Percentiles rank a stretch among this genome's conserved stretches.
phyloP scores from a whole-genome alignment of 305 asterid genomes.

The Solanum hybrid region DNA sequence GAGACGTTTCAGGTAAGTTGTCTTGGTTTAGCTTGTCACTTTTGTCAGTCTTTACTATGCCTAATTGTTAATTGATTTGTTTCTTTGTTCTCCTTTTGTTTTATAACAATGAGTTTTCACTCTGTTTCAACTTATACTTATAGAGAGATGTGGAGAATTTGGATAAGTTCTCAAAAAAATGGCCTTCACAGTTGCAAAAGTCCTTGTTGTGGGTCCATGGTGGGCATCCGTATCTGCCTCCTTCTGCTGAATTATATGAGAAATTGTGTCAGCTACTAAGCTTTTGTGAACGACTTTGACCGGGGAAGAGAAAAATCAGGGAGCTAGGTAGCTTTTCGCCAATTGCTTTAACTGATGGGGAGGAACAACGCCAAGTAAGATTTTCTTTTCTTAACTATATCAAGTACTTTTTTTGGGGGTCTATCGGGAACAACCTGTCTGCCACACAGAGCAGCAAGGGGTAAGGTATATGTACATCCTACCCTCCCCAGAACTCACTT shows the following conservation, averaged over 20 bases:
- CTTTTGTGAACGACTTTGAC: slow-evolving; percentile 64
- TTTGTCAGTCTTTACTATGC: neutral
- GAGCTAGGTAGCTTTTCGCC: slow-evolving; percentile 35
- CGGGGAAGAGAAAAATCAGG: slow-evolving; percentile 30
- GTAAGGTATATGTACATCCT: neutral
- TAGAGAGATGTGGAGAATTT: slow-evolving; percentile 43
- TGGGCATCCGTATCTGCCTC: slow-evolving; percentile 76
- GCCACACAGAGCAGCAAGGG: neutral
- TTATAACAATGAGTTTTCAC: neutral
- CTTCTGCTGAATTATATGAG: slow-evolving; percentile 56
- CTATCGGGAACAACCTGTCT: neutral
- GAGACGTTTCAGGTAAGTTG: slow-evolving; percentile 50
- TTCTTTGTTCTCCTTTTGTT: neutral
- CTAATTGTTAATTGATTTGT: neutral
- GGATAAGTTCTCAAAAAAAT: slow-evolving; percentile 27
- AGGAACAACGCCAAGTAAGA: slow-evolving; percentile 46
- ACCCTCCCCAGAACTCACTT: neutral
- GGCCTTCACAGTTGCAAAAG: slow-evolving; percentile 44
- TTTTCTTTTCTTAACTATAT: neutral
- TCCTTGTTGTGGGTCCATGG: slow-evolving; percentile 87
- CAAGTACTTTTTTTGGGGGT: neutral
- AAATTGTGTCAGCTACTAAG: slow-evolving; percentile 47
- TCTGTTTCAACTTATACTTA: neutral
- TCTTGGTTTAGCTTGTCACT: slow-evolving; percentile 8
- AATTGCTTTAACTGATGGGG: slow-evolving; percentile 32